phyloP scores from a whole-genome alignment of 495 filamentous ascomycete genomes.

The Acidomyces sp. region DNA sequence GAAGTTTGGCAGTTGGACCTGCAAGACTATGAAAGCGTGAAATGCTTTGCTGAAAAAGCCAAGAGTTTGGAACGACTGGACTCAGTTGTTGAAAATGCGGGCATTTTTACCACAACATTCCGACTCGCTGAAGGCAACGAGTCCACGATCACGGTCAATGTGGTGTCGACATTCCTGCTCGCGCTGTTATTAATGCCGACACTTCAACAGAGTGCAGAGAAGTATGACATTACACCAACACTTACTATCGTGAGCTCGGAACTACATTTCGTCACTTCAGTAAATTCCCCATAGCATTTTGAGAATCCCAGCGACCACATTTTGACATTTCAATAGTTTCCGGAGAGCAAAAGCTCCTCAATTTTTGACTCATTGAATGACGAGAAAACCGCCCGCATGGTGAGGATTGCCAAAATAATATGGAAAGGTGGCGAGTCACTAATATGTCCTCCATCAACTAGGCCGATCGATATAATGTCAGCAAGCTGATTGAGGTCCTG shows the following conservation, averaged over 20 bases:
- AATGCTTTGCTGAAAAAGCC: slow-evolving; percentile 33
- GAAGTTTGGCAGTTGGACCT: slow-evolving; percentile 45
- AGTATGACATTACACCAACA: slow-evolving; percentile 21
- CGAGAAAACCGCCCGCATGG: slow-evolving; percentile 20
- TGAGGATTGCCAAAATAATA: too few relatives aligned
- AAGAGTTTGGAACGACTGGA: slow-evolving; percentile 32
- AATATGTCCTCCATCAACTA: too few relatives aligned
- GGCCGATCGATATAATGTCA: slow-evolving; percentile 24
- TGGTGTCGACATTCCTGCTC: slow-evolving; percentile 38
- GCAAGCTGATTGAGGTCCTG: slow-evolving; percentile 26
- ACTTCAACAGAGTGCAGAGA: slow-evolving; percentile 21
- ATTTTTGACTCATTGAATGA: slow-evolving; percentile 25
- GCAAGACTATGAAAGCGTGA: slow-evolving; percentile 37
- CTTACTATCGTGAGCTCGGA: slow-evolving; percentile 26
- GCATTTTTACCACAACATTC: slow-evolving; percentile 19
- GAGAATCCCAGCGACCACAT: not conserved
- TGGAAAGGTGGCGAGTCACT: too few relatives aligned
- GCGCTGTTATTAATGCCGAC: slow-evolving; percentile 32
- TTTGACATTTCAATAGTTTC: slow-evolving; percentile 15
- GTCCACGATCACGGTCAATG: slow-evolving; percentile 34
- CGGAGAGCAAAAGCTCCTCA: slow-evolving; percentile 16
- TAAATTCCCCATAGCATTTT: not conserved
- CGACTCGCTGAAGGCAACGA: slow-evolving; percentile 36
- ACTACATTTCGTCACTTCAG: slow-evolving; percentile 18
- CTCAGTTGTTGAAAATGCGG: slow-evolving; percentile 36